Base-by-base conservation (phyloP, 257 asterid genomes). In the Petunia axillaris region DNA sequence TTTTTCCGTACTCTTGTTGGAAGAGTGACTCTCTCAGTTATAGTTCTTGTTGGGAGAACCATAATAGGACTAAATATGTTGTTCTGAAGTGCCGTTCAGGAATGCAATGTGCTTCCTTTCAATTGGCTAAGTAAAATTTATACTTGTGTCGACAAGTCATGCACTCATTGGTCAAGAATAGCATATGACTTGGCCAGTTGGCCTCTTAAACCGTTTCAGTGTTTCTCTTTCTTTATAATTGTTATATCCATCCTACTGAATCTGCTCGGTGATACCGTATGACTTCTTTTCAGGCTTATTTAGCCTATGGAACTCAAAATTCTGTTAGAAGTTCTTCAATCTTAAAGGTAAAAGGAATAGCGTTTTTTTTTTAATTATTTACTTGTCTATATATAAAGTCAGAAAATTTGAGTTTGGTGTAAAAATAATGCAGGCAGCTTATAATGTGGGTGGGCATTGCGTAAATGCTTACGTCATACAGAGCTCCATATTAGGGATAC, bases 291-390 rank as follows among this genome's bases (percentile, higher is more conserved):
- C 95, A 95, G 98, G 98, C 95, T 39, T 92, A 89, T 88, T 84
- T 95, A 84, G 98, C 98, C 44, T 95, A 95, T 75, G 98, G 97
- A 85, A 88, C 97, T 81, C 94, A 92, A 75, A 88, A 84, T 86
- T 84, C 85, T 78, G 90, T 87, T n/a, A 94, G 87, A 85, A 88
- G 87, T 82, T 67, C 90, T 80, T 88, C 90, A 81, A 81, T 95
- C 53, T 75, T 85, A 83, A 95, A 93, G 98, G 98, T 93, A 85
- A 78, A 11, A 10, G 36, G 37, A n/a, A 63, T 46, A 40, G 25
- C 36, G n/a, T n/a, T 36, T 63, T 38, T 37, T 25, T 63, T 36
- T 57, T 76, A 11, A 1, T 25, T 46, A 11, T 43, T 14, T 8
- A 66, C 64, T 63, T 25, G 58, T 77, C 75, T 54, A 39, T 8